A percentile compares a stretch with the other conserved stretches of the same genome.
Evolutionary conservation across 306 rosid genomes (phyloP).

Genomic region (Vicia faba): DNA sequence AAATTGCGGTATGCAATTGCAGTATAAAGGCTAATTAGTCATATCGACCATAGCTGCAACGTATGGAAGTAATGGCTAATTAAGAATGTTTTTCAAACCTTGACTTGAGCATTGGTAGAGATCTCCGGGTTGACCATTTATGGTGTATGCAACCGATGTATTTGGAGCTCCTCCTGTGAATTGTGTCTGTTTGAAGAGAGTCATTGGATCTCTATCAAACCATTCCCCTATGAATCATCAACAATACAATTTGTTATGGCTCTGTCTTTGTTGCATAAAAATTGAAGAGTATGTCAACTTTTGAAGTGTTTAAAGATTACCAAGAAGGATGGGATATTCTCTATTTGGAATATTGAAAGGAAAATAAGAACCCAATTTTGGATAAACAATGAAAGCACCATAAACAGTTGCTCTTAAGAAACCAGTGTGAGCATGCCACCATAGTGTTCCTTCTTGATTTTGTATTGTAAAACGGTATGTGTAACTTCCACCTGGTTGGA

Average conservation of each 20-base stretch:
- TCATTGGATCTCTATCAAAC: slow-evolving; percentile 75
- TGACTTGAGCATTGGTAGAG: slow-evolving; percentile 68
- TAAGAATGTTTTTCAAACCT: slow-evolving; percentile 52
- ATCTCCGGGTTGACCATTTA: slow-evolving; percentile 94
- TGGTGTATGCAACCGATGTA: slow-evolving; percentile 75
- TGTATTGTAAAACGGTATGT: slow-evolving; percentile 82
- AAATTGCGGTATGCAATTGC: not conserved
- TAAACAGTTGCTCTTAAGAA: slow-evolving; percentile 93
- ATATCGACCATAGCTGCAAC: too few relatives aligned
- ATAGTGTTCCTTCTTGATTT: slow-evolving; percentile 85
- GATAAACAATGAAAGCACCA: slow-evolving; percentile 81
- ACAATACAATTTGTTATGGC: slow-evolving; percentile 30
- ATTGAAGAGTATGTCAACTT: not conserved
- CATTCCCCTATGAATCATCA: slow-evolving; percentile 73
- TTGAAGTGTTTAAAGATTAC: slow-evolving; percentile 43
- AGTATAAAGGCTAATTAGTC: not conserved
- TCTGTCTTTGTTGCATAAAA: slow-evolving; percentile 2
- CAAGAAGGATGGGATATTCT: slow-evolving; percentile 75
- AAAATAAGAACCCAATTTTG: slow-evolving; percentile 66
- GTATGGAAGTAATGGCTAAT: slow-evolving; percentile 8
- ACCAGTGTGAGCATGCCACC: slow-evolving; percentile 97
- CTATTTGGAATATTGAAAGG: slow-evolving; percentile 76
- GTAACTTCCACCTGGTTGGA: slow-evolving; percentile 84
- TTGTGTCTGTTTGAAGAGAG: slow-evolving; percentile 58
- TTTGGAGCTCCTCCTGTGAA: slow-evolving; percentile 89